These are phyloP conservation scores for Pichia sp. DNA, from an alignment of 1,139 yeast genomes.

Conservation along the genomic window DNA sequence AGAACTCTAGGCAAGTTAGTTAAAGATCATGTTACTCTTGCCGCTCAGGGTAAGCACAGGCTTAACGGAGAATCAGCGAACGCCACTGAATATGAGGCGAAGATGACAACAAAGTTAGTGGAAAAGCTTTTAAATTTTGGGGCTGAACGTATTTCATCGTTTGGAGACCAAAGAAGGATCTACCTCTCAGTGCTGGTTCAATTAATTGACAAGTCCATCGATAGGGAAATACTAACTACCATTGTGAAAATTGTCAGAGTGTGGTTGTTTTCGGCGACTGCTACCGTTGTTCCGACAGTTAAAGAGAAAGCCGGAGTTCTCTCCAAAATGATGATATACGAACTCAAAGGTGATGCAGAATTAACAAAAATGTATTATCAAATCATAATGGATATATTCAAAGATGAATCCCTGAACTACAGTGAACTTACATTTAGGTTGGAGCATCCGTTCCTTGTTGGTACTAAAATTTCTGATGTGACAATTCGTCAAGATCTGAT, in stretches of 20 bases:
- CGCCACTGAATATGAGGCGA: conserved; percentile 57
- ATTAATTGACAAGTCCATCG: conserved; percentile 81
- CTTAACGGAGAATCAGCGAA: conserved; percentile 15
- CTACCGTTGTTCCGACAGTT: conserved; percentile 68
- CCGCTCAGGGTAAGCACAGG: conserved; percentile 38
- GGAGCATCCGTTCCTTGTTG: conserved; percentile 96
- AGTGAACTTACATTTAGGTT: conserved; percentile 90
- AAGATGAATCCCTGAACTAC: conserved; percentile 68
- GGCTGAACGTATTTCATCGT: conserved; percentile 68
- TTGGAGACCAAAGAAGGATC: conserved; percentile 91
- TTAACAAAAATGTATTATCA: conserved; percentile 78
- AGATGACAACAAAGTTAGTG: conserved; percentile 66
- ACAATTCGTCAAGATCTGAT: conserved; percentile 70
- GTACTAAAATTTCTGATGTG: conserved; percentile 79
- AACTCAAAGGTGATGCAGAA: conserved; percentile 75
- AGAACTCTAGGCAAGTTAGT: conserved; percentile 83
- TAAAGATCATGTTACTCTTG: conserved; percentile 74
- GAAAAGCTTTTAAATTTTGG: conserved; percentile 74
- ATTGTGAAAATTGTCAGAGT: conserved; percentile 72
- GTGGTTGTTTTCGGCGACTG: conserved; percentile 85
- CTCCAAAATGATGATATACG: conserved; percentile 91
- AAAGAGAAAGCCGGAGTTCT: conserved; percentile 95
- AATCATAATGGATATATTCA: conserved; percentile 83
- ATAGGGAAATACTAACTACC: conserved; percentile 64
- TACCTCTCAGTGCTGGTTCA: conserved; percentile 84